Conservation (phyloP, 352 stramenopile genomes). For the Phytophthora tubulina region DNA sequence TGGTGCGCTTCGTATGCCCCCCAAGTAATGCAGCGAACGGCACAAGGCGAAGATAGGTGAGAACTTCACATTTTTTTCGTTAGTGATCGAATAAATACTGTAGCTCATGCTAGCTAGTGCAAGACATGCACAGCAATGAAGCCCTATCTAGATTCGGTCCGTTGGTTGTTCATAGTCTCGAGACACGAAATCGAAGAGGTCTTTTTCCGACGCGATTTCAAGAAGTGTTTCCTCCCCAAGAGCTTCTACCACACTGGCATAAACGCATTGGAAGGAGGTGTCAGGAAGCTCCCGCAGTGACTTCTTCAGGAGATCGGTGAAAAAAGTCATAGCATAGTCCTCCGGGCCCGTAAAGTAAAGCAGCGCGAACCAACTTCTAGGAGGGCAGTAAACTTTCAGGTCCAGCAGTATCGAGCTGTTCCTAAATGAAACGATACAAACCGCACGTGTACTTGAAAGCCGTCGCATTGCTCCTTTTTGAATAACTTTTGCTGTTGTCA, state of each 20-base stretch:
- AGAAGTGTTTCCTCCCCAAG: conserved; percentile 46
- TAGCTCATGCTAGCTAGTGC: conserved; percentile 13
- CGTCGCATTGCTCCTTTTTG: conserved; percentile 37
- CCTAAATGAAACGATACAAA: conserved; percentile 76
- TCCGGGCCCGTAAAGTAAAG: conserved; percentile 83
- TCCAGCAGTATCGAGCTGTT: conserved; percentile 63
- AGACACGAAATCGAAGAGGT: conserved; percentile 63
- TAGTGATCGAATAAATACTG: conserved; percentile 44
- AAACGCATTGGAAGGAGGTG: conserved; percentile 70
- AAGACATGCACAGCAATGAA: neutral
- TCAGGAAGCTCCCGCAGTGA: conserved; percentile 57
- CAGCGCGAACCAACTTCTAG: conserved; percentile 74
- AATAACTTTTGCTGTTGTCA: conserved; percentile 48
- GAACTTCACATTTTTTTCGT: neutral
- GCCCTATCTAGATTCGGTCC: conserved; percentile 47
- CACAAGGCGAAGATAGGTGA: conserved; percentile 1
- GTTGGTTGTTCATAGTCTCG: conserved; percentile 59
- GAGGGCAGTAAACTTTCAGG: conserved; percentile 69
- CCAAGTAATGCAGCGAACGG: conserved; percentile 64
- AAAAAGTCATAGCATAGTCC: conserved; percentile 58
- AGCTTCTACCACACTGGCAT: conserved; percentile 40
- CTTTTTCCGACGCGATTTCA: conserved; percentile 63
- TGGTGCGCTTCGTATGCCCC: conserved; percentile 96
- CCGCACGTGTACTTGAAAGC: conserved; percentile 50
- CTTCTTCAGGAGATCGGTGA: conserved; percentile 49